Evolutionary conservation across 148 eudicot species (phyloP), one percentile per base, ranked within the genome.

Genomic region (Linanthus parryae): DNA sequence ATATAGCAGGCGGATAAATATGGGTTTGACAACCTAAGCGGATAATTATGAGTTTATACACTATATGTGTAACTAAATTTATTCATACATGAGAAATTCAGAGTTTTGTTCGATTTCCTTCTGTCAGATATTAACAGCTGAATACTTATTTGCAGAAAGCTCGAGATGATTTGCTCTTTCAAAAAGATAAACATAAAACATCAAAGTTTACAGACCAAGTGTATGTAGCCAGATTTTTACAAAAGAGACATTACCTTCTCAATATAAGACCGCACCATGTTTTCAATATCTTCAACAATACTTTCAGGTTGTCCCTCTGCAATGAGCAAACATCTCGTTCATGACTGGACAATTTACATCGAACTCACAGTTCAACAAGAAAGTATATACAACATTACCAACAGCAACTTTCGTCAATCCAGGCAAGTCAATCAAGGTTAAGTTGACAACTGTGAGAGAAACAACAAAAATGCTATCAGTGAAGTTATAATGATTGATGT

Each of bases 341-440:
- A 56, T 38, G 13, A 36, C 40, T 16, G 17, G 18, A 43, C 14
- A 38, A 56, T 37, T 26, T 22, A 14, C 8, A 38, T 15, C 28
- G 33, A 33, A 29, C 13, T 52, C 20, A 10, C 23, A 20, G n/a
- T 5, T 57, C 45, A 31, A 35, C 17, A n/a, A 20, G 20, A 8
- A 48, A 58, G 37, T 6, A 23, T 9, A 27, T n/a, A 28, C 12
- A 49, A 58, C 89, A 57, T 73, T 75, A 92, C 98, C 98, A 56
- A 92, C 80, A 63, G 98, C 98, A 62, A 92, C 94, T 79, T 92
- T 92, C 25, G 98, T 92, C 68, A 92, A 59, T 59, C 98, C 98
- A 39, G 98, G 96, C 61, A 92, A 70, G 72, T 92, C 98, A 61
- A 92, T 68, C 41, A 87, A 66, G 28, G 98, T 92, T 64, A 92